Evolutionary conservation across 2,329 filamentous ascomycete genomes (phyloP), one percentile per base, ranked within the genome.

Genomic region (Laburnicola sp.): DNA sequence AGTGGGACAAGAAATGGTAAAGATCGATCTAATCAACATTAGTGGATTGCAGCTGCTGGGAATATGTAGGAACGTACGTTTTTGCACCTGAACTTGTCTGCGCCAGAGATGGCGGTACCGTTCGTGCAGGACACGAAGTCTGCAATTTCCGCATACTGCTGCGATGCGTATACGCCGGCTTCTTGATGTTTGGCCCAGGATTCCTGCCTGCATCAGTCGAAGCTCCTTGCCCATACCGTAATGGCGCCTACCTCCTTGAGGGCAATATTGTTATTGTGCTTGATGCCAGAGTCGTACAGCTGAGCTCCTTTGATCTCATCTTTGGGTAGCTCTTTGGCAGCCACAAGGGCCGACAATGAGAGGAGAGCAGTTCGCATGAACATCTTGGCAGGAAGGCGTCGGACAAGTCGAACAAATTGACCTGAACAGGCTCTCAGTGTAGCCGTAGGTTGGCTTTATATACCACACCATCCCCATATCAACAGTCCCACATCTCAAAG

Each of bases 1-100:
- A 74, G 58, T 85, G 82, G 34, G 75, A 77, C 38, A 80, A 67
- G 68, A 85, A 84, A 58, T 81, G 78, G 60, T 82, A 79, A 2
- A 83, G 74, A 56, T 84, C 81, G 16, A 82, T 74, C 72, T 70
- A 11, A n/a, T 27, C 2, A 11, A 23, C 25, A 26, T 64, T 8
- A 65, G 52, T 25, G 22, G 22, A 28, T 23, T 9, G 7, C 26
- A 3, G 16, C 5, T 3, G 7, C 6, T 22, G 23, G 4, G n/a
- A 25, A 10, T 25, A 48, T 30, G n/a, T 45, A 47, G 16, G 48
- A 49, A 38, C 65, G 58, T 45, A 72, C 69, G 47, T 71, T 72
- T 37, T 67, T 66, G 62, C 73, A 76, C 43, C 57, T 65, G 58
- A 75, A 76, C 1, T 68, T 71, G 46, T 75, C 69, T 6, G 55